Percentiles rank a stretch among this genome's conserved stretches.
Conservation (phyloP, 352 stramenopile species). For the Aphanomyces invadans region DNA sequence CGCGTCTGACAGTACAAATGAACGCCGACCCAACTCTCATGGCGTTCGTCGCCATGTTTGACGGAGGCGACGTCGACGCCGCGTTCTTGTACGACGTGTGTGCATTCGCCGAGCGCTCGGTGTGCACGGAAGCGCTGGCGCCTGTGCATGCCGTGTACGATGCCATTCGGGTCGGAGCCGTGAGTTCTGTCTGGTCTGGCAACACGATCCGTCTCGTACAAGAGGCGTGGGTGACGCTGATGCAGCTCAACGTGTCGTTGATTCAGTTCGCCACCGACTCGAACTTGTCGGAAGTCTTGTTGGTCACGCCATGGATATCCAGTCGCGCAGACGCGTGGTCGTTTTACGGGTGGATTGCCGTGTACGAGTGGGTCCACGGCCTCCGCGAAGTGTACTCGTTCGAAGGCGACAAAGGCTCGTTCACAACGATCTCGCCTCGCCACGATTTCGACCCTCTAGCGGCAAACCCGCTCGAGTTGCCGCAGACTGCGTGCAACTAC, state of each 20-base stretch:
- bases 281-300: neutral
- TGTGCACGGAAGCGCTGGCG: neutral
- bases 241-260: neutral
- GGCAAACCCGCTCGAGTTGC: constrained; percentile 13
- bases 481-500: neutral
- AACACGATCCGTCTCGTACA: neutral
- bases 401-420: neutral
- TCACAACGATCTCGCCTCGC: neutral
- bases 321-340: too few species aligned
- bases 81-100: neutral
- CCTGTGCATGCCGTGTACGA: neutral
- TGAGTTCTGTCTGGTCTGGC: too few species aligned
- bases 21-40: neutral
- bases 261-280: neutral
- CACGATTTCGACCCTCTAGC: neutral
- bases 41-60: neutral
- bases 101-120: neutral
- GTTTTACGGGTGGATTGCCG: constrained; percentile 1
- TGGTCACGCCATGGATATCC: too few species aligned
- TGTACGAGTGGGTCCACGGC: constrained; percentile 11
- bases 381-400: neutral
- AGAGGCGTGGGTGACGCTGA: neutral
- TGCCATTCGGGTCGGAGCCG: neutral
- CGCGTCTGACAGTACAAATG: neutral
- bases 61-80: neutral